phyloP scores from a whole-genome alignment of 192 early-diverging fungal genomes.

The Linderina pennispora region DNA sequence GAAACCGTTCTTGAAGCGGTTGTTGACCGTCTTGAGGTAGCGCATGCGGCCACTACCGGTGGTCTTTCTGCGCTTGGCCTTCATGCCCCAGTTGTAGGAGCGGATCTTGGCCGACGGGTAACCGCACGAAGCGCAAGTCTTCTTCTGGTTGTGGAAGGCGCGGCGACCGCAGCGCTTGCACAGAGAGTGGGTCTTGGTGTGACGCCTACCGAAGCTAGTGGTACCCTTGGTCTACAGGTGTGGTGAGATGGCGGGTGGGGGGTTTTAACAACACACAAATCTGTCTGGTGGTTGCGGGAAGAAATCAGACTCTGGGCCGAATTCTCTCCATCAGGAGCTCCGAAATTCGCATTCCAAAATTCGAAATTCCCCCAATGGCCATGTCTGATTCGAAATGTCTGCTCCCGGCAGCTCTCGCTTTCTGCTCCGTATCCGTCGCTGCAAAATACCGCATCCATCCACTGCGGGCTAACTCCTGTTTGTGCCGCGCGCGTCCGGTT shows the following conservation, averaged over 20 bases:
- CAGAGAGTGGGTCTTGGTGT: slow-evolving; percentile 99
- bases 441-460: too few relatives aligned
- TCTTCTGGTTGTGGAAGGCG: slow-evolving; percentile 99
- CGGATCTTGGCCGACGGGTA: slow-evolving; percentile 98
- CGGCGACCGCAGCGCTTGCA: slow-evolving; percentile 96
- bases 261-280: too few relatives aligned
- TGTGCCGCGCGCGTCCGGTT: too few relatives aligned
- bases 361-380: too few relatives aligned
- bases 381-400: too few relatives aligned
- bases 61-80: slow-evolving; percentile 97
- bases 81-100: slow-evolving; percentile 93
- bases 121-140: slow-evolving; percentile 98
- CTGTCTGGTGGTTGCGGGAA: too few relatives aligned
- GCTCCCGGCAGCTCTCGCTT: too few relatives aligned
- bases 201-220: slow-evolving; percentile 97
- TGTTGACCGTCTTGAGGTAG: slow-evolving; percentile 87
- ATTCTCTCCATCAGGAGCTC: too few relatives aligned
- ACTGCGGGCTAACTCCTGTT: too few relatives aligned
- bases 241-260: neutral
- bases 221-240: slow-evolving; percentile 88
- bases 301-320: too few relatives aligned
- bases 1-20: slow-evolving; percentile 99
- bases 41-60: slow-evolving; percentile 98
- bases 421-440: too few relatives aligned
- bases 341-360: too few relatives aligned